phyloP scores from a whole-genome alignment of 192 early-diverging fungal genomes.

The Irineochytrium annulatum region DNA sequence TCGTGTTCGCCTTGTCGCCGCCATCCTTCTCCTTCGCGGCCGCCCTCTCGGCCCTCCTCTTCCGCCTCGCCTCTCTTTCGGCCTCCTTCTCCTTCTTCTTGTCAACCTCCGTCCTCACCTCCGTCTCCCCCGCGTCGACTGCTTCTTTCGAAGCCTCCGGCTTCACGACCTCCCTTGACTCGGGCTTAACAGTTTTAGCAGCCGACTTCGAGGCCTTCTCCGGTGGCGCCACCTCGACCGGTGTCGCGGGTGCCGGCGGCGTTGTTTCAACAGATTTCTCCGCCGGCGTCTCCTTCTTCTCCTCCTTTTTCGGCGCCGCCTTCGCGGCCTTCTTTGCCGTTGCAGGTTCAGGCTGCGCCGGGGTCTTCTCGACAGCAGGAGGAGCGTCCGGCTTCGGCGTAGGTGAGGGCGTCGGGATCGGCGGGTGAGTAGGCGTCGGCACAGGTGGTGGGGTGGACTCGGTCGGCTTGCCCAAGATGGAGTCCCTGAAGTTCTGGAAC shows the following conservation, averaged over 20 bases:
- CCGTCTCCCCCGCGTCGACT: neutral
- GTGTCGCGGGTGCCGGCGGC: neutral
- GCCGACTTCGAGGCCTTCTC: neutral
- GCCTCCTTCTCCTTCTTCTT: neutral
- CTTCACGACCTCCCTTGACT: neutral
- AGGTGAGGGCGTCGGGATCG: neutral
- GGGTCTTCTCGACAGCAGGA: neutral
- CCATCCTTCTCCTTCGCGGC: too few species aligned
- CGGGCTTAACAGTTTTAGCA: neutral
- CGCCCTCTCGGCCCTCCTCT: too few species aligned
- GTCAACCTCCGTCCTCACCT: neutral
- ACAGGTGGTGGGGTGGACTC: slow-evolving; percentile 1
- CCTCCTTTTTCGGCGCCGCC: slow-evolving; percentile 4
- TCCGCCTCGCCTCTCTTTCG: too few species aligned
- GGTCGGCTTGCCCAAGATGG: slow-evolving; percentile 10
- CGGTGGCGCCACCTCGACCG: neutral
- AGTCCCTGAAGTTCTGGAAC: slow-evolving; percentile 3
- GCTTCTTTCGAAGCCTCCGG: neutral
- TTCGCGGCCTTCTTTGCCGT: slow-evolving; percentile 6
- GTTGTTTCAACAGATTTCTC: neutral
- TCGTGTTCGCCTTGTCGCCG: too few species aligned
- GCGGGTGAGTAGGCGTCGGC: neutral
- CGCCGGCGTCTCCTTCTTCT: slow-evolving; percentile 1
- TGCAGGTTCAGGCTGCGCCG: neutral
- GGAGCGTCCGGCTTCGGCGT: neutral